Evolutionary conservation across 1,284 basidiomycete species (phyloP).

Genomic region (Cerioporus squamosus): DNA sequence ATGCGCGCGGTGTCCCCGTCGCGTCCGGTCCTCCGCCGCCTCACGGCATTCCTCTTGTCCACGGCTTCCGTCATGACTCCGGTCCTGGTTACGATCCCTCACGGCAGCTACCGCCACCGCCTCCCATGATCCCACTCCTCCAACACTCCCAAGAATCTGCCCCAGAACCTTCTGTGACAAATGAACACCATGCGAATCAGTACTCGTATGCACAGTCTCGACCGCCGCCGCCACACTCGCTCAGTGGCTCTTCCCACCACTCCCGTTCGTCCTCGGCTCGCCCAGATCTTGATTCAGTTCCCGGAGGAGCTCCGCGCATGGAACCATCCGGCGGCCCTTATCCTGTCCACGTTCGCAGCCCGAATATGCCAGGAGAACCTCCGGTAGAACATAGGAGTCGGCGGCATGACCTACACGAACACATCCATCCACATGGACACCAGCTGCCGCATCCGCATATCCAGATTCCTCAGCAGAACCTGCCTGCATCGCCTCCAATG

Average conservation of each 20-base stretch:
- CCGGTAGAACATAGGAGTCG: constrained; percentile 24
- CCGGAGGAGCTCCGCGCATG: constrained; percentile 23
- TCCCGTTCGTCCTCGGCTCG: constrained; percentile 33
- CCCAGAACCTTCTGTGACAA: constrained; percentile 38
- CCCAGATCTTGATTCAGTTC: constrained; percentile 28
- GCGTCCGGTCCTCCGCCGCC: constrained; percentile 42
- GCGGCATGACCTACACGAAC: constrained; percentile 28
- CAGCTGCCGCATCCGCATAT: constrained; percentile 28
- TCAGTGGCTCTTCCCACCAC: constrained; percentile 47
- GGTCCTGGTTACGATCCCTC: constrained; percentile 43
- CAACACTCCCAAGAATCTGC: constrained; percentile 37
- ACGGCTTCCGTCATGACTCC: constrained; percentile 40
- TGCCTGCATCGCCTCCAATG: constrained; percentile 28
- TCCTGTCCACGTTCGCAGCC: constrained; percentile 29
- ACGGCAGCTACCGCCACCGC: constrained; percentile 54
- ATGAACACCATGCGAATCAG: constrained; percentile 37
- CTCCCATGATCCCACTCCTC: constrained; percentile 43
- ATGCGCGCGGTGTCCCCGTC: constrained; percentile 26
- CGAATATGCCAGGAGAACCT: constrained; percentile 29
- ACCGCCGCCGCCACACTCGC: constrained; percentile 42
- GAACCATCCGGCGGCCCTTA: constrained; percentile 32
- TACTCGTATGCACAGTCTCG: constrained; percentile 45
- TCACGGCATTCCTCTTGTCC: constrained; percentile 39
- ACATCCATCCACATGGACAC: constrained; percentile 25
- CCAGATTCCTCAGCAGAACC: constrained; percentile 28